Percentiles rank a stretch among this genome's conserved stretches.
These are phyloP conservation scores for Alternaria dauci DNA, from an alignment of 2,329 filamentous ascomycete species.

Conservation along the genomic window DNA sequence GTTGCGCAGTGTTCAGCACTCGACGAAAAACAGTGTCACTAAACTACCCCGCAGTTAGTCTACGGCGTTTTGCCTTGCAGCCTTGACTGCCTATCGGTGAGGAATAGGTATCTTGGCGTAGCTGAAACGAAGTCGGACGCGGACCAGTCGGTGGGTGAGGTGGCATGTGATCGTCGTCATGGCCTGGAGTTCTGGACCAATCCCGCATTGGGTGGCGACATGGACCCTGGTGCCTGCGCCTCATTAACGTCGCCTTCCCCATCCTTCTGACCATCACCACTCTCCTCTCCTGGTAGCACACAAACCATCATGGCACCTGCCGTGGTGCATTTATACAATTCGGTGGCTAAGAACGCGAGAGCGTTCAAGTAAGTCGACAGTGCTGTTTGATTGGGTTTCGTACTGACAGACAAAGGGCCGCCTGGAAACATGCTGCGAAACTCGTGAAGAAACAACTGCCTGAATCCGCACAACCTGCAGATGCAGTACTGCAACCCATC, in stretches of 20 bases:
- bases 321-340: slow-evolving; percentile 49
- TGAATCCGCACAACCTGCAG: slow-evolving; percentile 53
- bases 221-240: slow-evolving; percentile 27
- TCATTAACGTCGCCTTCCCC: slow-evolving; percentile 32
- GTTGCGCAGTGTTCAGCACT: too few relatives aligned
- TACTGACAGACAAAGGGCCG: slow-evolving; percentile 51
- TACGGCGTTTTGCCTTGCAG: not conserved
- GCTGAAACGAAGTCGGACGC: not conserved
- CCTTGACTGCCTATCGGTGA: not conserved
- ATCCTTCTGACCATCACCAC: slow-evolving; percentile 23
- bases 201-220: slow-evolving; percentile 22
- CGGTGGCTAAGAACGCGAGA: slow-evolving; percentile 54
- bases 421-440: slow-evolving; percentile 58
- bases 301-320: slow-evolving; percentile 49
- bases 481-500: slow-evolving; percentile 65
- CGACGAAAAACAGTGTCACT: too few relatives aligned
- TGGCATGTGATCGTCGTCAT: slow-evolving; percentile 31
- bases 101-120: not conserved
- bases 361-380: slow-evolving; percentile 49
- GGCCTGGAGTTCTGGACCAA: slow-evolving; percentile 21
- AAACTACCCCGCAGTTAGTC: too few relatives aligned
- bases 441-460: slow-evolving; percentile 57
- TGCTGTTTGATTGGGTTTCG: not conserved
- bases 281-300: slow-evolving; percentile 28
- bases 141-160: slow-evolving; percentile 8